Percentiles rank a stretch among this genome's conserved stretches.
Evolutionary conservation across 345 rosid genomes (phyloP).

Genomic region (Arabidopsis suecica): DNA sequence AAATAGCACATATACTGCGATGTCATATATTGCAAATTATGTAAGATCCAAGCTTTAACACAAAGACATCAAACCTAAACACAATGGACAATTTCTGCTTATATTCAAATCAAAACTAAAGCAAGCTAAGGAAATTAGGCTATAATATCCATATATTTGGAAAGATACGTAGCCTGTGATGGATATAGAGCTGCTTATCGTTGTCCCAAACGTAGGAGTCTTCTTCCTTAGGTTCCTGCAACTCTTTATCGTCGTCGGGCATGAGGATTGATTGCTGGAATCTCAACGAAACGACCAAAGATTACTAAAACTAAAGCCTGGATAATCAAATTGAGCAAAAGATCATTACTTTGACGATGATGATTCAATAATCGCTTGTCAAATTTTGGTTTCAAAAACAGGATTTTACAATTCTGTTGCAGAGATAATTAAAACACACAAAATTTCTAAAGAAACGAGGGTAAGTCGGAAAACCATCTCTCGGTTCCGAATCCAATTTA

Average conservation of each 20-base stretch:
- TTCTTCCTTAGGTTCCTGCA: constrained; percentile 45
- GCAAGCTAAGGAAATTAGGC: neutral
- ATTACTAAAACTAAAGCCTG: neutral
- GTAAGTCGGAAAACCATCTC: neutral
- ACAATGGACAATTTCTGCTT: neutral
- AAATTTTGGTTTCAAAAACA: neutral
- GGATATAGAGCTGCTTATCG: constrained; percentile 64
- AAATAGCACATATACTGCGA: neutral
- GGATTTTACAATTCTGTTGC: neutral
- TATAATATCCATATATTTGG: neutral
- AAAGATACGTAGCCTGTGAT: constrained; percentile 62
- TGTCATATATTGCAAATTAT: neutral
- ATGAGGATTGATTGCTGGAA: constrained; percentile 17
- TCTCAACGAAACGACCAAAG: constrained; percentile 15
- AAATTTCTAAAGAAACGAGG: neutral
- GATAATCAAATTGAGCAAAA: neutral
- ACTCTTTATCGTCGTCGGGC: constrained; percentile 40
- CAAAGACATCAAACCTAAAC: neutral
- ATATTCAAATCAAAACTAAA: neutral
- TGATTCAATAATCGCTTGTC: neutral
- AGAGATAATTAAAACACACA: neutral
- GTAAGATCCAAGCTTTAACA: neutral
- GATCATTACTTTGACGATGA: neutral
- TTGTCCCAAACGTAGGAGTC: constrained; percentile 77
- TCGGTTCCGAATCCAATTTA: neutral